phyloP scores from a whole-genome alignment of 2,329 filamentous ascomycete genomes.

The Pseudocercospora eumusae region DNA sequence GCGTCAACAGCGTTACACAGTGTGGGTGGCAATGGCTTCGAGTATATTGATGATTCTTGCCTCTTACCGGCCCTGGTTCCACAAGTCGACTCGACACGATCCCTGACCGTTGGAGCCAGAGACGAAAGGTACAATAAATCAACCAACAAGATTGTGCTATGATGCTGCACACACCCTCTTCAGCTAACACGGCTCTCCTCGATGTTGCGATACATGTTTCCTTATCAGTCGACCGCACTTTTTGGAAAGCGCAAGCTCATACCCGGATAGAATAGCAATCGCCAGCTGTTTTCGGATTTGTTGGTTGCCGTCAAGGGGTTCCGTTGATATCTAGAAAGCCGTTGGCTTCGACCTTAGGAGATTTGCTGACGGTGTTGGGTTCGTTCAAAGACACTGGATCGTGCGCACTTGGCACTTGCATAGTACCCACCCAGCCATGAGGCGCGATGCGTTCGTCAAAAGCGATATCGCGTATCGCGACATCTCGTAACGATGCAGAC shows the following conservation, averaged over 20 bases:
- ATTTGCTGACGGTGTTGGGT: neutral
- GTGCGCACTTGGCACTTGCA: no score
- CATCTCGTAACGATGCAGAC: no score
- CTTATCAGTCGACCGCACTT: neutral
- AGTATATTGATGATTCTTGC: neutral
- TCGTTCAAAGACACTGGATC: no score
- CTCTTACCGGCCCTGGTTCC: constrained; percentile 2
- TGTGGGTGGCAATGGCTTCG: neutral
- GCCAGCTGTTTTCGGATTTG: neutral
- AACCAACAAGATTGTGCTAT: constrained; percentile 6
- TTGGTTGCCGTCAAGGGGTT: neutral
- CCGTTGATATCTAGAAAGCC: constrained; percentile 7
- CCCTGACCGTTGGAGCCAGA: neutral
- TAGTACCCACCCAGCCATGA: no score
- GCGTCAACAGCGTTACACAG: neutral
- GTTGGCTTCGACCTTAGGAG: neutral
- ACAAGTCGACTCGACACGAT: neutral
- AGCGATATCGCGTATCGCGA: no score
- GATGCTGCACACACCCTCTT: neutral
- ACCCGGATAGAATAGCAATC: neutral
- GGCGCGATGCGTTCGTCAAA: no score
- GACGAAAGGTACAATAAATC: neutral
- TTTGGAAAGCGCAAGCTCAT: neutral
- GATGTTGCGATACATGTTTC: neutral
- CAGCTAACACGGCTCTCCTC: neutral